These are phyloP conservation scores for Pyrenopolyporus hunteri DNA, from an alignment of 495 filamentous ascomycete species.

Conservation along the genomic window DNA sequence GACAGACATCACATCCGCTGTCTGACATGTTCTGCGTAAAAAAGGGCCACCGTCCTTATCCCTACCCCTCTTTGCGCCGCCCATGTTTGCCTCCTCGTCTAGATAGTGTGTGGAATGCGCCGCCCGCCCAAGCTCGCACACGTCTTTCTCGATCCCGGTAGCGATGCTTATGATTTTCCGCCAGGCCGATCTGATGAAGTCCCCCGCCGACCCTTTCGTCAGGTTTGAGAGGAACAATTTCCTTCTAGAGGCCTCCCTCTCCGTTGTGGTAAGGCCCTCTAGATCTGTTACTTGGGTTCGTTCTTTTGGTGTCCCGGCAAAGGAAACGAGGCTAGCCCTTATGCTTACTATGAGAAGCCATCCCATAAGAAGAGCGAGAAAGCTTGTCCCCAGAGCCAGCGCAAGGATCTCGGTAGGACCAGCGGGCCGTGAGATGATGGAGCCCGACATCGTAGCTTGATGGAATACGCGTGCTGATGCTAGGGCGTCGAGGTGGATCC, in stretches of 20 bases:
- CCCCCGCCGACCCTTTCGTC: slow-evolving; percentile 10
- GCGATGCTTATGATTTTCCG: slow-evolving; percentile 15
- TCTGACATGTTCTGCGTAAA: slow-evolving; percentile 22
- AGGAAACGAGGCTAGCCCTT: background rate
- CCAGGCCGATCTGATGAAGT: slow-evolving; percentile 12
- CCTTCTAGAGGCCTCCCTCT: background rate
- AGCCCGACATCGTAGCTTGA: background rate
- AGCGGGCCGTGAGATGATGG: background rate
- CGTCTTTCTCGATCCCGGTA: slow-evolving; percentile 15
- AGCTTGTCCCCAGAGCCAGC: slow-evolving; percentile 21
- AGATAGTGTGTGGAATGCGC: background rate
- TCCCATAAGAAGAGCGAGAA: slow-evolving; percentile 16
- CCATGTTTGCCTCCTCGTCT: slow-evolving; percentile 23
- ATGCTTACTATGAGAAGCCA: slow-evolving; percentile 19
- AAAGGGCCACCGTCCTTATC: slow-evolving; percentile 14
- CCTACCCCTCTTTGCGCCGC: background rate
- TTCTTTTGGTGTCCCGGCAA: background rate
- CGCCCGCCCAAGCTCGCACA: slow-evolving; percentile 1
- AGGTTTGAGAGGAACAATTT: slow-evolving; percentile 15
- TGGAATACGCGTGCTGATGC: slow-evolving; percentile 1
- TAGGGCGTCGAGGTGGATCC: background rate
- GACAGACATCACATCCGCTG: slow-evolving; percentile 22
- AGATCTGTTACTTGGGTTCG: background rate
- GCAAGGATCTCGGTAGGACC: slow-evolving; percentile 15
- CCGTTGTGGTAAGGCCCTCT: background rate